Conservation (phyloP, 345 rosid species). For the Hirschfeldia incana region DNA sequence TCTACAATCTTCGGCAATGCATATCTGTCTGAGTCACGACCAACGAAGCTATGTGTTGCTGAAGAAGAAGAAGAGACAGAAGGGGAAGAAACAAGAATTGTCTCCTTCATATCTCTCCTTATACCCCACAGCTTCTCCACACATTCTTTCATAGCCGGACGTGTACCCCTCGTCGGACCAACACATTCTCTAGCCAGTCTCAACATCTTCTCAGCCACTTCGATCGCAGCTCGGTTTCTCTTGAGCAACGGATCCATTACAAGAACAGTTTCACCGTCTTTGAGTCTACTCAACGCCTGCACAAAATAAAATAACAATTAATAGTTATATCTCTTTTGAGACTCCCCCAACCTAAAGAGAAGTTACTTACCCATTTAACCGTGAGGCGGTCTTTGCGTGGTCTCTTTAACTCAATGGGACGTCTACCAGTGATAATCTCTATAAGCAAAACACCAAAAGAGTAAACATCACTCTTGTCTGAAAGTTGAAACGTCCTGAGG, state of each 20-base stretch:
- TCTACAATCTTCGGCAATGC: constrained; percentile 33
- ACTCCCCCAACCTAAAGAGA: not conserved
- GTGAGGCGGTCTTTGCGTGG: constrained; percentile 55
- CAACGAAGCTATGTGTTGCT: constrained; percentile 27
- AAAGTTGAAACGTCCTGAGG: constrained; percentile 72
- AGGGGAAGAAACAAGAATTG: constrained; percentile 35
- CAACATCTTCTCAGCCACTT: constrained; percentile 59
- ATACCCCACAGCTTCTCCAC: constrained; percentile 73
- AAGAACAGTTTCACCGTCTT: constrained; percentile 57
- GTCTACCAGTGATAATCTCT: constrained; percentile 71
- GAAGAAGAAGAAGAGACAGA: constrained; percentile 44
- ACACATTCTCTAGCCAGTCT: constrained; percentile 69
- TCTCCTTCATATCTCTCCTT: constrained; percentile 62
- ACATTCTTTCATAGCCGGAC: constrained; percentile 79
- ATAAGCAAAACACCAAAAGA: constrained; percentile 84
- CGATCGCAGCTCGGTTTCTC: constrained; percentile 65
- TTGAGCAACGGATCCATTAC: constrained; percentile 74
- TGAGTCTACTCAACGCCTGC: constrained; percentile 77
- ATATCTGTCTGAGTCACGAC: constrained; percentile 30
- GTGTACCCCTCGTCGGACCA: constrained; percentile 49
- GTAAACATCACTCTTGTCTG: constrained; percentile 84
- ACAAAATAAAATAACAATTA: not conserved
- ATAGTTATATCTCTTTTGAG: not conserved
- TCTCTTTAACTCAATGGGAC: constrained; percentile 65
- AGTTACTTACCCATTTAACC: constrained; percentile 61